Base-by-base conservation (phyloP, 2,329 filamentous ascomycete genomes). In the Exophiala sp. region DNA sequence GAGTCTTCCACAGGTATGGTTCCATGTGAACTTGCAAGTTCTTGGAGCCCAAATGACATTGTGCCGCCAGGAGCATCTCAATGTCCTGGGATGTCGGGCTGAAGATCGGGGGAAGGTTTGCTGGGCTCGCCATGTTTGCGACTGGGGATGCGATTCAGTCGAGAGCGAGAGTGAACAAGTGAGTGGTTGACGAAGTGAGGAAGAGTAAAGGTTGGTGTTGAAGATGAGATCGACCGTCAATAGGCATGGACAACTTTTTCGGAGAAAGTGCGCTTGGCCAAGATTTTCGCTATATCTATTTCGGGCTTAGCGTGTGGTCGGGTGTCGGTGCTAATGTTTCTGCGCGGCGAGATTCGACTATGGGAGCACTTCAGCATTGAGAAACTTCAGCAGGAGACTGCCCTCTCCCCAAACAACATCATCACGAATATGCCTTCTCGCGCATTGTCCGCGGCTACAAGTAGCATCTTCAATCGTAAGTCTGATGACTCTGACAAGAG, bases 11-110 rank as follows among this genome's bases (percentile, higher is more conserved):
- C 73, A 99, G 87, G 84, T 99, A 99, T 68, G 91, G 89, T 81
- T 95, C 90, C 91, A 96, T 97, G 84, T 97, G 91, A 75, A 95
- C 89, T 85, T 97, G 94, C 71, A 99, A 78, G 86, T 99, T 99
- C 89, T 97, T 97, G 80, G 87, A 90, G 71, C 94, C 94, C 70
- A 97, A 85, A 80, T 99, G 95, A 80, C 82, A 85, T 82, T 97
- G 91, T 72, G 95, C 91, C 73, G 91, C 88, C 70, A 99, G 88
- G 74, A 99, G 90, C 89, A 91, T 94, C 89, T 99, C 94, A 81
- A 99, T 95, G 83, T 99, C 94, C 82, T 95, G 86, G 74, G 86
- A 87, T 72, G 94, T 97, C 73, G 94, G 89, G 84, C 96, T 94
- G 87, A 99, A 96, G 72, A 88, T 82, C 66, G 91, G 82, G 75